Evolutionary conservation across 2,329 filamentous ascomycete genomes (phyloP).

Genomic region (Botryotinia narcissicola): DNA sequence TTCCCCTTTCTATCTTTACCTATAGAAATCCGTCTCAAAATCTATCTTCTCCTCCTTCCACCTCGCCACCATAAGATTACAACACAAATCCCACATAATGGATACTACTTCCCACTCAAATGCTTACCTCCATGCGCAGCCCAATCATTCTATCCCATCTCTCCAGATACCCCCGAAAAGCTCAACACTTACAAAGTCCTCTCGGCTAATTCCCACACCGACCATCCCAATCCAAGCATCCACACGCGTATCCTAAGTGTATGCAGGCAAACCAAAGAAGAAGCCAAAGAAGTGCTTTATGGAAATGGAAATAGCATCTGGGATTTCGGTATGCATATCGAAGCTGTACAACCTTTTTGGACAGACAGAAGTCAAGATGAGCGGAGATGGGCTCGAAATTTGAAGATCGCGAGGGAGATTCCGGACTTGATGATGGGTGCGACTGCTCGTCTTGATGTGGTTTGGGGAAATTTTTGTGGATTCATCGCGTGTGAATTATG

Average conservation of each 20-base stretch:
- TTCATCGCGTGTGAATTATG: conserved; percentile 13
- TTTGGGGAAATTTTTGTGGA: conserved; percentile 28
- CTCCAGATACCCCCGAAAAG: conserved; percentile 18
- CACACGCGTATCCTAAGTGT: conserved; percentile 26
- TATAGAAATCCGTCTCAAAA: conserved; percentile 34
- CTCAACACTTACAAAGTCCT: conserved; percentile 35
- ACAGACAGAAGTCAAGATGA: conserved; percentile 27
- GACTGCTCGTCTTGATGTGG: conserved; percentile 13
- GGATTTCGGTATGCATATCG: conserved; percentile 32
- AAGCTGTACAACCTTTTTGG: conserved; percentile 30
- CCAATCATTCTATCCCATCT: conserved; percentile 30
- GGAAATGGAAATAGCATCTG: conserved; percentile 24
- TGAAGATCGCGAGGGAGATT: conserved; percentile 31
- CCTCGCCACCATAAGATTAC: conserved; percentile 32
- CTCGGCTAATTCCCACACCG: conserved; percentile 25
- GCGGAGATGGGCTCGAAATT: conserved; percentile 24
- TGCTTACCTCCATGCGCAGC: conserved; percentile 23
- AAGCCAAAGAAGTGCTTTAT: conserved; percentile 33
- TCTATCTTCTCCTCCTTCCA: conserved; percentile 34
- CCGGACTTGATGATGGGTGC: not conserved
- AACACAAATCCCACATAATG: conserved; percentile 34
- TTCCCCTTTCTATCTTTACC: conserved; percentile 34
- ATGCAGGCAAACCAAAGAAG: conserved; percentile 25
- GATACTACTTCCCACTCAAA: conserved; percentile 31
- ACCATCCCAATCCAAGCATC: conserved; percentile 24